phyloP scores from a whole-genome alignment of 176 grass and related monocot genomes.

The Lolium perenne region DNA sequence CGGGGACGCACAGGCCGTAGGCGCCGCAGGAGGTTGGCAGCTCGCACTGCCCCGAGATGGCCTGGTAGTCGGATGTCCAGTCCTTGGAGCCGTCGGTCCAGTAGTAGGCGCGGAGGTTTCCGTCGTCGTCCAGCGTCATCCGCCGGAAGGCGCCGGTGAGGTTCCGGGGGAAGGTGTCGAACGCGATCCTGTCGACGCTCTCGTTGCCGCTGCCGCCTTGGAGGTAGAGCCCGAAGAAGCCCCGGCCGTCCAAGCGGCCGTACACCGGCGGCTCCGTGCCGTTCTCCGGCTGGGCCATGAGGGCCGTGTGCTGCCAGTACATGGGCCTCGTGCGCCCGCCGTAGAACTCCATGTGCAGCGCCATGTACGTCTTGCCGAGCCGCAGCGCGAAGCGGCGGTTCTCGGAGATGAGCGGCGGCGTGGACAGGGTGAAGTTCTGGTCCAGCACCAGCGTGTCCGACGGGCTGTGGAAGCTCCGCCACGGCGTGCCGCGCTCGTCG shows the following conservation, averaged over 20 bases:
- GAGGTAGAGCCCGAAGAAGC: slow-evolving; percentile 75
- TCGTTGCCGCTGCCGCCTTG: background rate
- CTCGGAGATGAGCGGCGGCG: slow-evolving; percentile 51
- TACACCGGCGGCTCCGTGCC: slow-evolving; percentile 52
- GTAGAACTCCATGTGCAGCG: slow-evolving; percentile 62
- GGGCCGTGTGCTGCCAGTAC: slow-evolving; percentile 63
- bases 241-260: slow-evolving; percentile 49
- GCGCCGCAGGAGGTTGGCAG: slow-evolving; percentile 65
- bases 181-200: slow-evolving; percentile 56
- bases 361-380: slow-evolving; percentile 47
- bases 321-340: slow-evolving; percentile 24
- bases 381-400: slow-evolving; percentile 57
- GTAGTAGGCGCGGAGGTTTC: slow-evolving; percentile 75
- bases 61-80: slow-evolving; percentile 55
- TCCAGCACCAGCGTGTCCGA: slow-evolving; percentile 70
- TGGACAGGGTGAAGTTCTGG: slow-evolving; percentile 64
- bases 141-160: slow-evolving; percentile 54
- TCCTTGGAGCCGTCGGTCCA: slow-evolving; percentile 39
- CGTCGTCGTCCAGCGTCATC: slow-evolving; percentile 68
- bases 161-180: slow-evolving; percentile 63
- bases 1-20: slow-evolving; percentile 61
- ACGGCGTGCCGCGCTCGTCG: background rate
- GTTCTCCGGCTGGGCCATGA: slow-evolving; percentile 30
- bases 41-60: slow-evolving; percentile 51
- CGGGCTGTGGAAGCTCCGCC: slow-evolving; percentile 70